phyloP scores from a whole-genome alignment of 2,329 filamentous ascomycete species.

The Penicillium sp. region DNA sequence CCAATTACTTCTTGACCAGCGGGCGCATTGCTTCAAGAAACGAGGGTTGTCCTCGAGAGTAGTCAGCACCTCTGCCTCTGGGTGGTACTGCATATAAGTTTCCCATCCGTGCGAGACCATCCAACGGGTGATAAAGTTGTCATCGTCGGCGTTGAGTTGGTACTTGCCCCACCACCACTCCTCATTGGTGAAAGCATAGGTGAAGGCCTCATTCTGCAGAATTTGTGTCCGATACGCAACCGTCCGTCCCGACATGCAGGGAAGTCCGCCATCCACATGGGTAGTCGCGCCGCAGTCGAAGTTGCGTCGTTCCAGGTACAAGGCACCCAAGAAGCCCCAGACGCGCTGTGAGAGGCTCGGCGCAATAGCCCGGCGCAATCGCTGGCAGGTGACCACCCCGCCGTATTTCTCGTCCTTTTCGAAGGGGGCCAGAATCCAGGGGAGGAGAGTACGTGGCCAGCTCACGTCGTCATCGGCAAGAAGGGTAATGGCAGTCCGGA shows the following conservation, averaged over 20 bases:
- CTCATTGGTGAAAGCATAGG: slow-evolving; percentile 86
- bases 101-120: slow-evolving; percentile 89
- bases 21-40: slow-evolving; percentile 87
- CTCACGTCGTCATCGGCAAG: slow-evolving; percentile 96
- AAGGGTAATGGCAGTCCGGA: slow-evolving; percentile 78
- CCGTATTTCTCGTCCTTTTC: slow-evolving; percentile 74
- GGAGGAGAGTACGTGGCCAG: slow-evolving; percentile 80
- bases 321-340: slow-evolving; percentile 86
- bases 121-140: slow-evolving; percentile 98
- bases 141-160: slow-evolving; percentile 92
- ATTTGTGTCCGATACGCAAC: slow-evolving; percentile 90
- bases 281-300: slow-evolving; percentile 97
- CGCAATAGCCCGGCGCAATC: slow-evolving; percentile 67
- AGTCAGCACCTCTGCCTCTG: slow-evolving; percentile 85
- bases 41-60: slow-evolving; percentile 85
- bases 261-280: slow-evolving; percentile 91
- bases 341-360: slow-evolving; percentile 60
- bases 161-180: slow-evolving; percentile 75
- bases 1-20: slow-evolving; percentile 98
- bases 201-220: slow-evolving; percentile 78
- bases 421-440: slow-evolving; percentile 90
- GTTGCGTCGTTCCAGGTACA: slow-evolving; percentile 90
- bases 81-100: slow-evolving; percentile 92
- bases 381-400: slow-evolving; percentile 88
- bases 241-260: slow-evolving; percentile 91